These are phyloP conservation scores for Candida sp. DNA, from an alignment of 1,139 yeast species.

Conservation along the genomic window DNA sequence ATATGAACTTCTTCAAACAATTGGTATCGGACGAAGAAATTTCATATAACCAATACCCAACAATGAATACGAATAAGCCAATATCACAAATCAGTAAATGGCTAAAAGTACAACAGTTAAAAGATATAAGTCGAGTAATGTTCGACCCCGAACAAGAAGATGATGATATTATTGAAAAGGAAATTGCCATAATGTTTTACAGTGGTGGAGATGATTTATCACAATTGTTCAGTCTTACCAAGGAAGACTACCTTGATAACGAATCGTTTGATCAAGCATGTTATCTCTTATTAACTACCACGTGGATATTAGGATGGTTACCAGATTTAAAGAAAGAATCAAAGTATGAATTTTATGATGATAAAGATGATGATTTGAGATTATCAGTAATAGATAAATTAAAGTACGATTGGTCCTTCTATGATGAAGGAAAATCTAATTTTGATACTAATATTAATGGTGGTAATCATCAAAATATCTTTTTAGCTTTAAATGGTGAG, in stretches of 20 bases:
- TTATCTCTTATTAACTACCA: constrained; percentile 43
- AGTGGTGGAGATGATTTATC: constrained; percentile 14
- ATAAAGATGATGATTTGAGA: constrained; percentile 19
- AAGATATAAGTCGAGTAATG: constrained; percentile 23
- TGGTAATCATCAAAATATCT: constrained; percentile 21
- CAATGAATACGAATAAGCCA: constrained; percentile 12
- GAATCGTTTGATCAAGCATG: constrained; percentile 48
- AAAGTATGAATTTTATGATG: constrained; percentile 22
- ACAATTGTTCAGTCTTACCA: constrained; percentile 25
- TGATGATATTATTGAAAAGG: constrained; percentile 22
- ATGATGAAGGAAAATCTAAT: constrained; percentile 39
- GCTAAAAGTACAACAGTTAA: constrained; percentile 37
- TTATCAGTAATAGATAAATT: constrained; percentile 40
- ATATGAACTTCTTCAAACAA: constrained; percentile 27
- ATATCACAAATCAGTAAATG: constrained; percentile 38
- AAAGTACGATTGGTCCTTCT: constrained; percentile 56
- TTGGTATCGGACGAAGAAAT: constrained; percentile 20
- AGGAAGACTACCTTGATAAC: constrained; percentile 40
- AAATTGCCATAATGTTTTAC: constrained; percentile 32
- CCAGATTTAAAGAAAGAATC: constrained; percentile 48
- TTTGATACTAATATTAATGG: constrained; percentile 18
- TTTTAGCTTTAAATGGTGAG: constrained; percentile 33
- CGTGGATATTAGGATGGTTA: constrained; percentile 54
- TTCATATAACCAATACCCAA: constrained; percentile 4
- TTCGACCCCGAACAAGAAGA: constrained; percentile 4